Conservation (phyloP, 352 stramenopile species). For the Phytophthora chlamydospora region DNA sequence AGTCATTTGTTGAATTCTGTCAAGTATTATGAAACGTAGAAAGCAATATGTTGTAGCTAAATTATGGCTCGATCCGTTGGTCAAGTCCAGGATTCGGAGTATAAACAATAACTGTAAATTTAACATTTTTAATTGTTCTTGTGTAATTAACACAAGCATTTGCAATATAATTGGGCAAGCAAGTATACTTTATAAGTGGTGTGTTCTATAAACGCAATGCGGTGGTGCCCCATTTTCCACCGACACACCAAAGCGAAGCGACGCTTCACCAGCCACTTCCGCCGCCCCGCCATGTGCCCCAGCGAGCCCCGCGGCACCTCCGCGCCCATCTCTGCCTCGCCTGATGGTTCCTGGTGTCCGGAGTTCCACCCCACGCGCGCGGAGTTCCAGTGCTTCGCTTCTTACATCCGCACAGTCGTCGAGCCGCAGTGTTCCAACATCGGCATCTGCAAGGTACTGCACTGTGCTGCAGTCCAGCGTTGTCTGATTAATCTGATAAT, state of each 20-base stretch:
- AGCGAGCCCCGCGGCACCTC: conserved; percentile 15
- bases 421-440: conserved; percentile 77
- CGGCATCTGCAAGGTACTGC: conserved; percentile 91
- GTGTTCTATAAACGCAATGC: no score
- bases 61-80: no score
- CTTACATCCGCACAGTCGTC: conserved; percentile 86
- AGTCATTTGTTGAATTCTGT: not conserved
- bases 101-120: no score
- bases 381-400: conserved; percentile 88
- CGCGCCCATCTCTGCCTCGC: conserved; percentile 10
- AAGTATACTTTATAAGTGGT: no score
- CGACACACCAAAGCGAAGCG: conserved; percentile 6
- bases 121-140: no score
- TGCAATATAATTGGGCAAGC: no score
- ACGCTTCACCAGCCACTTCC: conserved; percentile 18
- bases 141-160: no score
- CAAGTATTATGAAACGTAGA: conserved; percentile 9
- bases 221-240: no score
- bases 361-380: conserved; percentile 84
- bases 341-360: conserved; percentile 66
- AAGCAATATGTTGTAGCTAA: no score
- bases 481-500: conserved; percentile 3
- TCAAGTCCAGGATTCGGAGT: no score
- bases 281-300: conserved; percentile 24
- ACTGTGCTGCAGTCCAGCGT: not conserved